Conservation (phyloP, 768 basidiomycete species). For the Lentinus tigrinus region DNA sequence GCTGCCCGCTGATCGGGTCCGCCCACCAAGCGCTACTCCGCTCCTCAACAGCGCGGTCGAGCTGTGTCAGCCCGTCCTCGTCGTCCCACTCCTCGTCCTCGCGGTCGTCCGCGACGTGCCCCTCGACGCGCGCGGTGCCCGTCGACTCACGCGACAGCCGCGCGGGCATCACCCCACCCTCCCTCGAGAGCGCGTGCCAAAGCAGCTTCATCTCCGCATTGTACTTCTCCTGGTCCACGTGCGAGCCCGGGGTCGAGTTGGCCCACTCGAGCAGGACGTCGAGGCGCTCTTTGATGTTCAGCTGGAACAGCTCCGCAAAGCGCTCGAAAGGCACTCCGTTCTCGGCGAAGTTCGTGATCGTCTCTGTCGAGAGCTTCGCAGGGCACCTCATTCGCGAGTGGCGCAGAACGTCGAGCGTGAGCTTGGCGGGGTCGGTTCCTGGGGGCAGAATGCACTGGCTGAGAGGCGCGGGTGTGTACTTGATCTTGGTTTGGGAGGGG, state of each 20-base stretch:
- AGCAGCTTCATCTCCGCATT: slow-evolving; percentile 18
- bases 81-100: slow-evolving; percentile 25
- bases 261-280: slow-evolving; percentile 19
- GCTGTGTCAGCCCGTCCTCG: slow-evolving; percentile 20
- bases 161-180: slow-evolving; percentile 22
- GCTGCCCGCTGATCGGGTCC: slow-evolving; percentile 59
- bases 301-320: slow-evolving; percentile 31
- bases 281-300: slow-evolving; percentile 24
- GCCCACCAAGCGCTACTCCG: slow-evolving; percentile 67
- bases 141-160: slow-evolving; percentile 24
- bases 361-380: slow-evolving; percentile 51
- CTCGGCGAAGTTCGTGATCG: slow-evolving; percentile 61
- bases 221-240: not conserved
- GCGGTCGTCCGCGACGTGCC: slow-evolving; percentile 19
- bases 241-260: not conserved
- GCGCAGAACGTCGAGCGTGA: slow-evolving; percentile 55
- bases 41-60: slow-evolving; percentile 26
- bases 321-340: slow-evolving; percentile 50
- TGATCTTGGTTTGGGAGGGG: slow-evolving; percentile 33
- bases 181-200: slow-evolving; percentile 22
- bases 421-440: slow-evolving; percentile 40
- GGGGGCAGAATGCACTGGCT: slow-evolving; percentile 9
- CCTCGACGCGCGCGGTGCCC: slow-evolving; percentile 28
- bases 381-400: slow-evolving; percentile 47
- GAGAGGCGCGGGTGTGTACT: slow-evolving; percentile 30